A percentile compares a stretch with the other conserved stretches of the same genome.
phyloP scores from a whole-genome alignment of 78 protist genomes.

The Parvularia atlantis region DNA sequence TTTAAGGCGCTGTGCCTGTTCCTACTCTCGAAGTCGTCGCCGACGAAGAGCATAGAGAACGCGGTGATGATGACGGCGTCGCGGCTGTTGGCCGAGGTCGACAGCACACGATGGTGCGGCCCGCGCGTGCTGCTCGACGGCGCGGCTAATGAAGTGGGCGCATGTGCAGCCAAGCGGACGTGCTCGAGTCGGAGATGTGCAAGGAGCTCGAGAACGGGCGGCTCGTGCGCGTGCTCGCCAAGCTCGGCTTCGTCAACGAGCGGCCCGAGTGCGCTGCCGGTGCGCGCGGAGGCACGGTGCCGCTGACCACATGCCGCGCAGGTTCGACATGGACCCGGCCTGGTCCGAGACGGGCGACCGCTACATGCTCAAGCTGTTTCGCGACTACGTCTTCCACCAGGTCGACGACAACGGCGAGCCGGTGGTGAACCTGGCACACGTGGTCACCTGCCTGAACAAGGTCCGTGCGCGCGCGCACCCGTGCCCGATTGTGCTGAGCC shows the following conservation, averaged over 20 bases:
- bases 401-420: constrained; percentile 61
- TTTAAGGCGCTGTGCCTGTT: too few relatives aligned
- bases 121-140: background rate
- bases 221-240: constrained; percentile 50
- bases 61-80: constrained; percentile 6
- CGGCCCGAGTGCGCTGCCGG: constrained; percentile 51
- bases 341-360: constrained; percentile 78
- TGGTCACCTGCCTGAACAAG: constrained; percentile 68
- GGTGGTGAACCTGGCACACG: constrained; percentile 51
- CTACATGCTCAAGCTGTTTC: constrained; percentile 57
- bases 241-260: constrained; percentile 61
- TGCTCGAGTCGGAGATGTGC: constrained; percentile 41
- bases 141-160: background rate
- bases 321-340: constrained; percentile 11
- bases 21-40: too few relatives aligned
- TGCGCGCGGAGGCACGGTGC: too few relatives aligned
- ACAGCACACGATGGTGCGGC: background rate
- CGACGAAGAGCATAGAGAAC: background rate
- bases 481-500: background rate
- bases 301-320: too few relatives aligned
- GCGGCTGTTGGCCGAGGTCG: background rate
- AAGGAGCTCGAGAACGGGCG: constrained; percentile 69
- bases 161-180: constrained; percentile 31
- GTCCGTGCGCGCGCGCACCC: background rate
- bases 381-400: constrained; percentile 78